A percentile compares a stretch with the other conserved stretches of the same genome.
Conservation (phyloP, 2,329 filamentous ascomycete genomes). For the Alternaria sp. region DNA sequence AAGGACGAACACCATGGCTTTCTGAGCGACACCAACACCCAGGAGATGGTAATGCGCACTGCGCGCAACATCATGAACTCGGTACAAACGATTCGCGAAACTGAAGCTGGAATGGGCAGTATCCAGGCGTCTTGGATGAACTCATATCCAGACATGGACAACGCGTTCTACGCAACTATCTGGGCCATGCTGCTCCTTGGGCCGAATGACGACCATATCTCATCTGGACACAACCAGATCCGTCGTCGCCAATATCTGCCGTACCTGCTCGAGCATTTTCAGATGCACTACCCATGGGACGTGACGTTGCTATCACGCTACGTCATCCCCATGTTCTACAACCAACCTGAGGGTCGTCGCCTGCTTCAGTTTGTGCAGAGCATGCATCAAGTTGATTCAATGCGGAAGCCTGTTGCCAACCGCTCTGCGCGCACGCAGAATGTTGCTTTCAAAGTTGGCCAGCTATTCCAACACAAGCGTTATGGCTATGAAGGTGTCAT, state of each 20-base stretch:
- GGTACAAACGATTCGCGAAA: conserved; percentile 58
- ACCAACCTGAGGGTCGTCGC: conserved; percentile 60
- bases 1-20: conserved; percentile 55
- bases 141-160: conserved; percentile 57
- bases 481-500: conserved; percentile 83
- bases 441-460: conserved; percentile 64
- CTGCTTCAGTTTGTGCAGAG: conserved; percentile 61
- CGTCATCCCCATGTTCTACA: conserved; percentile 66
- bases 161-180: conserved; percentile 72
- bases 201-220: conserved; percentile 33
- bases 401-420: conserved; percentile 51
- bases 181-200: conserved; percentile 67
- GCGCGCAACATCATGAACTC: conserved; percentile 82
- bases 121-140: conserved; percentile 35
- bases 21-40: conserved; percentile 67
- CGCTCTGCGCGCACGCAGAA: conserved; percentile 19
- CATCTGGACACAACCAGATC: conserved; percentile 28
- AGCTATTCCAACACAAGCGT: conserved; percentile 81
- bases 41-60: conserved; percentile 75
- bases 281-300: conserved; percentile 73
- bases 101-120: conserved; percentile 25
- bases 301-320: conserved; percentile 72
- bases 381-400: conserved; percentile 63
- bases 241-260: conserved; percentile 65
- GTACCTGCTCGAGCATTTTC: conserved; percentile 68